Evolutionary conservation across 441 rosid genomes (phyloP).

Genomic region (Hura crepitans): DNA sequence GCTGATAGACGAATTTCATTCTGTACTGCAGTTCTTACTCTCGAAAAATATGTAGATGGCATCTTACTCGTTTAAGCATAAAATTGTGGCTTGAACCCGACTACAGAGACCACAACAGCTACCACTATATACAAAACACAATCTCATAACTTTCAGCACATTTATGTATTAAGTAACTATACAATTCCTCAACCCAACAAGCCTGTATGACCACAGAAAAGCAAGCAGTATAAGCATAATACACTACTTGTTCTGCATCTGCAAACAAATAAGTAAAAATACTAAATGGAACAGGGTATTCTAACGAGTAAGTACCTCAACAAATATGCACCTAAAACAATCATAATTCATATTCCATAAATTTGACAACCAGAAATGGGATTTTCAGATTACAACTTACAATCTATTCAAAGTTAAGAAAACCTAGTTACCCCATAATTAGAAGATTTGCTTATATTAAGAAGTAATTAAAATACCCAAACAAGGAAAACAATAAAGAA

Average conservation of each 20-base stretch:
- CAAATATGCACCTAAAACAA: background rate
- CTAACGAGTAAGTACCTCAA: background rate
- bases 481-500: background rate
- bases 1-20: constrained; percentile 44
- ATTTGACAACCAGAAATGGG: background rate
- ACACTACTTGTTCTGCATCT: background rate
- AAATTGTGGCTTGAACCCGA: constrained; percentile 22
- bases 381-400: background rate
- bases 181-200: constrained; percentile 15
- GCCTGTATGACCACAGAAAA: constrained; percentile 22
- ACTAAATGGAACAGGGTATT: background rate
- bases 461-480: background rate
- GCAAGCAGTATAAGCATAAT: background rate
- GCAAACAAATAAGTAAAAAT: background rate
- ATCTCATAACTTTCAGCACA: constrained; percentile 58
- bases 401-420: background rate
- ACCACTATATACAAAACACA: constrained; percentile 27
- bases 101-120: constrained; percentile 26
- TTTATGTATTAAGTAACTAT: constrained; percentile 15
- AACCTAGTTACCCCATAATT: background rate
- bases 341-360: too few species aligned
- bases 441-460: background rate
- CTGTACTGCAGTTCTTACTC: constrained; percentile 48
- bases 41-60: constrained; percentile 47
- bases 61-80: constrained; percentile 50